Conservation (phyloP, 1,139 yeast genomes). For the Blastobotrys illinoisensis region DNA sequence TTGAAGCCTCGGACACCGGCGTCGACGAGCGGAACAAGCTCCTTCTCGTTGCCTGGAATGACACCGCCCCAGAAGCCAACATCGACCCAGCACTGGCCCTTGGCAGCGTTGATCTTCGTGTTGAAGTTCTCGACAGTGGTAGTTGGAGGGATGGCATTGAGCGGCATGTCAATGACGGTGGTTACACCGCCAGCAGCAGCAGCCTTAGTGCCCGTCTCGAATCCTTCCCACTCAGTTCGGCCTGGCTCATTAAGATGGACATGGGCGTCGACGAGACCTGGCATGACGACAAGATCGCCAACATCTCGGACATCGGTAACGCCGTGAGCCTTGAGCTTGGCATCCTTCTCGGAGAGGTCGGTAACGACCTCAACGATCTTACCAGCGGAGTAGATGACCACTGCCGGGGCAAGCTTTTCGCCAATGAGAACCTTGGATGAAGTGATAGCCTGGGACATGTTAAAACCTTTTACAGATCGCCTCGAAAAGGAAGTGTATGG, state of each 20-base stretch:
- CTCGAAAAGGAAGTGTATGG: background rate
- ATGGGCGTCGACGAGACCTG: conserved; percentile 90
- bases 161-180: conserved; percentile 92
- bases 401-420: conserved; percentile 52
- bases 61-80: conserved; percentile 97
- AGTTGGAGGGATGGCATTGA: conserved; percentile 93
- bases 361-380: conserved; percentile 48
- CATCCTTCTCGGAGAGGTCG: conserved; percentile 40
- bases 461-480: background rate
- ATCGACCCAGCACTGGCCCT: conserved; percentile 83
- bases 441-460: conserved; percentile 44
- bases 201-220: conserved; percentile 85
- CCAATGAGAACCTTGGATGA: conserved; percentile 60
- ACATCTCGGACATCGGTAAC: conserved; percentile 44
- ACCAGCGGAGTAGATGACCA: conserved; percentile 63
- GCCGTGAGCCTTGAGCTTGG: conserved; percentile 9
- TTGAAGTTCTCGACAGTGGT: conserved; percentile 75
- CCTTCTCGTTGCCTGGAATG: conserved; percentile 63
- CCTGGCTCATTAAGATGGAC: conserved; percentile 95
- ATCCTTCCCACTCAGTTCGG: conserved; percentile 94
- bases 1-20: conserved; percentile 92
- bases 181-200: conserved; percentile 97
- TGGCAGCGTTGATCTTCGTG: conserved; percentile 69
- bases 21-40: conserved; percentile 65
- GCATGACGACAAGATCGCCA: conserved; percentile 64